phyloP scores from a whole-genome alignment of 345 rosid species.

The Melaleuca alternifolia region DNA sequence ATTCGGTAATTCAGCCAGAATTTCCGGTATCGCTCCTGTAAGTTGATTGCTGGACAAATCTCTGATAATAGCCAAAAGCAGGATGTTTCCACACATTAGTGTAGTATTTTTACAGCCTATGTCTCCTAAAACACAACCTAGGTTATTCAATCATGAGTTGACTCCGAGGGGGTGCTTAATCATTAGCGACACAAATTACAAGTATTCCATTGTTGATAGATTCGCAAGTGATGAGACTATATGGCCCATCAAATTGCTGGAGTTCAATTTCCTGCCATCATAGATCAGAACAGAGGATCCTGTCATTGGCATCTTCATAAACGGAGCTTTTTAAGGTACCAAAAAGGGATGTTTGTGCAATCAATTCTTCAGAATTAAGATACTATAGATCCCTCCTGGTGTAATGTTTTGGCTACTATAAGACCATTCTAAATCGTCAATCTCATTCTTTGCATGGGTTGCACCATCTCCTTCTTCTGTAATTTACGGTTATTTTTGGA shows the following conservation, averaged over 20 bases:
- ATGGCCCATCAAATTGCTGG: background rate
- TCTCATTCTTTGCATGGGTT: no score
- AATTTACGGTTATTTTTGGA: no score
- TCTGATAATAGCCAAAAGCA: background rate
- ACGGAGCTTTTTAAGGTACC: background rate
- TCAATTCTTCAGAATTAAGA: no score
- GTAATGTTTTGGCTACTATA: background rate
- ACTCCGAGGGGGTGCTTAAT: background rate
- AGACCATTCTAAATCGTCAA: no score
- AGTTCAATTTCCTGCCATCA: background rate
- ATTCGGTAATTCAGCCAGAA: conserved; percentile 2
- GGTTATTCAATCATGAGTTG: background rate
- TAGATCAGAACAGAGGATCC: background rate
- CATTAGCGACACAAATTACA: background rate
- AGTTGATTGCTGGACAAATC: conserved; percentile 18
- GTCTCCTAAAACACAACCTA: background rate
- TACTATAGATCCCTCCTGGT: background rate
- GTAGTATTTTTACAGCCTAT: no score
- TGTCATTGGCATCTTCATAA: background rate
- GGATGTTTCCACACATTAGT: background rate
- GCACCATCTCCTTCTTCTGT: no score
- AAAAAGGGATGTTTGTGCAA: accelerated
- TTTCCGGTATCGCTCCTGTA: conserved; percentile 6
- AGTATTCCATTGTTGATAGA: background rate
- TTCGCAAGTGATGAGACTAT: background rate